phyloP scores from a whole-genome alignment of 2,329 filamentous ascomycete species.

The Aphanoascus verrucosus region DNA sequence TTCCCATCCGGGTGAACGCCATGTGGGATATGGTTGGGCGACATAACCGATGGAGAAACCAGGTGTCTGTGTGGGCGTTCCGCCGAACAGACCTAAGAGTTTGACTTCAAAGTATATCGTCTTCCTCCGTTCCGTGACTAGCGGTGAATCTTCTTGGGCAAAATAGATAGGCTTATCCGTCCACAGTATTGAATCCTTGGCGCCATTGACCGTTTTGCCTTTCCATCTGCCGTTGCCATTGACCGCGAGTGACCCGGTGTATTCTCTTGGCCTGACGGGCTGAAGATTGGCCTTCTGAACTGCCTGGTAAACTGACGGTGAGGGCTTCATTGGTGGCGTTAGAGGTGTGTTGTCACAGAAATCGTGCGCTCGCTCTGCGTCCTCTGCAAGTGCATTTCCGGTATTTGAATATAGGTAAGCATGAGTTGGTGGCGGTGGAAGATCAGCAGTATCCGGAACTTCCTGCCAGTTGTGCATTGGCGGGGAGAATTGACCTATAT shows the following conservation, averaged over 20 bases:
- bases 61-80: slow-evolving; percentile 33
- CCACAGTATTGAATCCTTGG: slow-evolving; percentile 43
- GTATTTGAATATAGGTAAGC: slow-evolving; percentile 45
- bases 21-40: slow-evolving; percentile 52
- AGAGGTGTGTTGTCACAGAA: slow-evolving; percentile 46
- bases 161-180: slow-evolving; percentile 49
- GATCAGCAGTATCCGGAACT: slow-evolving; percentile 48
- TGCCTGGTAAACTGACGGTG: slow-evolving; percentile 32
- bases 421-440: slow-evolving; percentile 50
- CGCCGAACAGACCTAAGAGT: slow-evolving; percentile 35
- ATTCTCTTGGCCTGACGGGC: slow-evolving; percentile 36
- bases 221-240: slow-evolving; percentile 34
- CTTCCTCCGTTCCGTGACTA: slow-evolving; percentile 36
- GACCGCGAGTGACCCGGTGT: slow-evolving; percentile 30
- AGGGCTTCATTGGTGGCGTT: slow-evolving; percentile 39
- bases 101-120: slow-evolving; percentile 52
- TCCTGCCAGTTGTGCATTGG: slow-evolving; percentile 54
- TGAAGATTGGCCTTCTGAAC: slow-evolving; percentile 37
- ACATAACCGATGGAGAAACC: slow-evolving; percentile 50
- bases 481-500: slow-evolving; percentile 33
- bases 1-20: slow-evolving; percentile 54
- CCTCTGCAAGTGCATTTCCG: slow-evolving; percentile 46
- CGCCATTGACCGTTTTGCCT: slow-evolving; percentile 34
- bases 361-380: slow-evolving; percentile 45
- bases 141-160: slow-evolving; percentile 41